Evolutionary conservation across 371 early-diverging fungal genomes (phyloP).

Genomic region (Mucor indicus): DNA sequence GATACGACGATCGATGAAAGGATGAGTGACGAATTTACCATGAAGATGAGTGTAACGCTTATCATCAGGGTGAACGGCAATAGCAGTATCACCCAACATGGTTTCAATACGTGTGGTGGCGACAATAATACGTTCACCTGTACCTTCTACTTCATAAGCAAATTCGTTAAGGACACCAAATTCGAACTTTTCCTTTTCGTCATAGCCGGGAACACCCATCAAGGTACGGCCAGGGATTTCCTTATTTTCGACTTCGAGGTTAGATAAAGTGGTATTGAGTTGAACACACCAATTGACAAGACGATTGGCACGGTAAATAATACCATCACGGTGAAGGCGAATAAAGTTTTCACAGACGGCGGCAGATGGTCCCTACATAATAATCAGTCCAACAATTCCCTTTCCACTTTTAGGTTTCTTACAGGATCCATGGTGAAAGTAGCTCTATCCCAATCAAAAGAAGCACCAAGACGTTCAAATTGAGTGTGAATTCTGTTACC

Average conservation of each 20-base stretch:
- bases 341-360: slow-evolving; percentile 98
- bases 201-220: slow-evolving; percentile 89
- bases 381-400: background rate
- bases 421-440: slow-evolving; percentile 96
- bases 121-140: slow-evolving; percentile 88
- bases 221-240: slow-evolving; percentile 87
- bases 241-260: slow-evolving; percentile 96
- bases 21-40: slow-evolving; percentile 94
- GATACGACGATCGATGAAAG: slow-evolving; percentile 89
- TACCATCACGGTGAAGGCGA: slow-evolving; percentile 92
- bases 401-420: slow-evolving; percentile 8
- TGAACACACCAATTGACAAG: slow-evolving; percentile 99
- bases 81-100: slow-evolving; percentile 98
- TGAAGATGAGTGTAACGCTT: slow-evolving; percentile 85
- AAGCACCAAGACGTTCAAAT: slow-evolving; percentile 91
- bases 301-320: slow-evolving; percentile 96
- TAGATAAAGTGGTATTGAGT: slow-evolving; percentile 96
- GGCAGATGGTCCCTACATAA: slow-evolving; percentile 17
- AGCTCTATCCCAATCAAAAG: slow-evolving; percentile 93
- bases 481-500: slow-evolving; percentile 89
- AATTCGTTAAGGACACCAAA: slow-evolving; percentile 98
- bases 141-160: slow-evolving; percentile 81
- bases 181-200: slow-evolving; percentile 88
- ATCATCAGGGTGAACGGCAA: slow-evolving; percentile 93
- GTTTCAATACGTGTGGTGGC: slow-evolving; percentile 99